phyloP scores from a whole-genome alignment of 306 rosid genomes.

The Phaseolus lunatus region DNA sequence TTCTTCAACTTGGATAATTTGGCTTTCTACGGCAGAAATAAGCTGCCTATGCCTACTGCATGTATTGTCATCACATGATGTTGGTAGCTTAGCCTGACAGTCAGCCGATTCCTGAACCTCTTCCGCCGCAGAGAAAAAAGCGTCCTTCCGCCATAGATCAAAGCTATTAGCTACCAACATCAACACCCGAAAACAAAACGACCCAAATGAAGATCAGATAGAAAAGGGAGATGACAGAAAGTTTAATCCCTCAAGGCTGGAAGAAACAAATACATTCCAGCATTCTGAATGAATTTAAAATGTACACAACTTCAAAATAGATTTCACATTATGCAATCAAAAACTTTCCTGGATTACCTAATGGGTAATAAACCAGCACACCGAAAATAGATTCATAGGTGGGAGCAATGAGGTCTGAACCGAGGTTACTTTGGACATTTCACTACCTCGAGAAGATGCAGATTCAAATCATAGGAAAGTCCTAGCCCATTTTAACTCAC shows the following conservation, averaged over 20 bases:
- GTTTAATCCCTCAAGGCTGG: slow-evolving; percentile 28
- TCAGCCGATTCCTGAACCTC: slow-evolving; percentile 99
- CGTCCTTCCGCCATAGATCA: slow-evolving; percentile 93
- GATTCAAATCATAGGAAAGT: too few relatives aligned
- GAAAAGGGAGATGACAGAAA: not conserved
- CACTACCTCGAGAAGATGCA: too few relatives aligned
- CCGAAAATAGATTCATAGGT: too few relatives aligned
- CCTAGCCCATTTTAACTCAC: too few relatives aligned
- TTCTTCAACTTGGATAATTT: slow-evolving; percentile 77
- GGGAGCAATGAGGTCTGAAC: too few relatives aligned
- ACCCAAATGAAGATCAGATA: not conserved
- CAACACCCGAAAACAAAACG: slow-evolving; percentile 12
- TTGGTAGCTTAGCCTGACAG: slow-evolving; percentile 81
- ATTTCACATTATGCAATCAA: too few relatives aligned
- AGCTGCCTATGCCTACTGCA: slow-evolving; percentile 81
- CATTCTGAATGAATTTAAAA: too few relatives aligned
- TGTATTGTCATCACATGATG: slow-evolving; percentile 63
- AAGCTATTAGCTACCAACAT: slow-evolving; percentile 92
- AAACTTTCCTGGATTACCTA: too few relatives aligned
- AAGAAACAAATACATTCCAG: slow-evolving; percentile 24
- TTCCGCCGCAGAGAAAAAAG: slow-evolving; percentile 96
- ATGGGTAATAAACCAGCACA: too few relatives aligned
- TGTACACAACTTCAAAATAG: too few relatives aligned
- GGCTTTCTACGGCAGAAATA: slow-evolving; percentile 81
- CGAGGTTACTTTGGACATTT: too few relatives aligned